Conservation (phyloP, 139 green algal species). For the Deuterostichococcus epilithicus region DNA sequence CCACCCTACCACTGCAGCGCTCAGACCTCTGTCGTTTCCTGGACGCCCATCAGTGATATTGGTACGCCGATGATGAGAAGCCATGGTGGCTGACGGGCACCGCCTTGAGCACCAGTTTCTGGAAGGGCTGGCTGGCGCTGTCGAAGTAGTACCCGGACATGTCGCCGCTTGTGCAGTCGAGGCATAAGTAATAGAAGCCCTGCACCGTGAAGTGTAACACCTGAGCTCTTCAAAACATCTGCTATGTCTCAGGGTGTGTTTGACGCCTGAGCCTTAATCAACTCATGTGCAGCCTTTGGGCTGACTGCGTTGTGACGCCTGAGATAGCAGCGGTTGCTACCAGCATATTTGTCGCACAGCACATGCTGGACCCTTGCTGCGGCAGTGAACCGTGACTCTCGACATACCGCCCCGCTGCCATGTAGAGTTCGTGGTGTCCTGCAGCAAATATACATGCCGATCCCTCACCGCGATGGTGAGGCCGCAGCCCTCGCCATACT, state of each 20-base stretch:
- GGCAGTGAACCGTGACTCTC: background rate
- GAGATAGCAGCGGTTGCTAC: too few species aligned
- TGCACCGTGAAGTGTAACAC: background rate
- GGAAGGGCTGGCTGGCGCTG: slow-evolving; percentile 55
- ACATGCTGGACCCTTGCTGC: background rate
- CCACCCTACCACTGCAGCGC: too few species aligned
- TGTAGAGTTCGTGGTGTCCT: background rate
- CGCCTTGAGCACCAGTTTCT: slow-evolving; percentile 49
- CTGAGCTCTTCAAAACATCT: slow-evolving; percentile 17
- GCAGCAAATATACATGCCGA: background rate
- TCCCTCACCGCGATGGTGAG: slow-evolving; percentile 60
- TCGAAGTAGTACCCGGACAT: slow-evolving; percentile 76
- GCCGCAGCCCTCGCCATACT: slow-evolving; percentile 35
- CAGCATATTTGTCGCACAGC: background rate
- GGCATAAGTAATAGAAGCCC: slow-evolving; percentile 72
- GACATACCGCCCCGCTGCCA: background rate
- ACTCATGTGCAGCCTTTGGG: too few species aligned
- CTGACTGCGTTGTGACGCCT: too few species aligned
- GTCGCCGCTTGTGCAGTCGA: slow-evolving; percentile 40
- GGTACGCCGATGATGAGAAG: background rate
- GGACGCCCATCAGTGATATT: background rate
- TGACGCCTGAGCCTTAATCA: too few species aligned
- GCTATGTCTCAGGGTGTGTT: too few species aligned
- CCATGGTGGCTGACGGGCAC: background rate
- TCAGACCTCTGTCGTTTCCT: too few species aligned